Evolutionary conservation across 176 grass and related monocot genomes (phyloP), one percentile per base, ranked within the genome.

Genomic region (Pharus latifolius): DNA sequence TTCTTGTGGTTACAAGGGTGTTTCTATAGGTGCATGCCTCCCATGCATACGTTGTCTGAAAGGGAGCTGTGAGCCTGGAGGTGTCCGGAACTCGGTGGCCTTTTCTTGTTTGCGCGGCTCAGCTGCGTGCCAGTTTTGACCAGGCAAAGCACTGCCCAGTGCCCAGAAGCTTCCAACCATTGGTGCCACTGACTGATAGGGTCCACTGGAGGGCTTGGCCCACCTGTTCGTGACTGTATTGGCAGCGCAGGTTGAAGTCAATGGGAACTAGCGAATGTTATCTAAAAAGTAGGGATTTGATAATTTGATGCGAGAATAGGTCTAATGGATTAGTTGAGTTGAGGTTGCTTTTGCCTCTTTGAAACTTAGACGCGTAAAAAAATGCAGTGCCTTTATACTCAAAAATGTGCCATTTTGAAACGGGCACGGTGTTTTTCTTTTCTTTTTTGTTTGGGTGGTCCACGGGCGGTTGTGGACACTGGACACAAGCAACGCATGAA

Each of bases 111-210:
- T 3, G 51, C 53, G 63, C 44, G 34, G 32, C 6, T 56, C 57
- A 18, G 46, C 82, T 34, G 69, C 47, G 46, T 13, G 70, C 47
- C 76, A 26, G n/a, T 6, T 85, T 85, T 74, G 82, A 85, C 83
- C 29, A 0, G 56, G 5, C 42, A 15, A 6, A 15, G 23, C 30
- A 11, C 10, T 15, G 25, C n/a, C 3, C 30, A 0, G 7, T 2
- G 35, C 3, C 33, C 1, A 1, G 48, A 70, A 83, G 61, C 44
- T 74, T 79, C 62, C 48, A 15, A 0, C 3, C 0, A 10, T n/a
- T 0, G 10, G 18, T 9, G 18, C 37, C 1, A 13, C 56, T 49
- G 49, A 31, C 40, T 14, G 24, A 49, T 83, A n/a, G 74, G 60
- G 50, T 1, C 43, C 19, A 2, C 0, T 1, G 3, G 0, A 1